Conservation (phyloP, 371 early-diverging fungal genomes). For the Fennellomyces sp. region DNA sequence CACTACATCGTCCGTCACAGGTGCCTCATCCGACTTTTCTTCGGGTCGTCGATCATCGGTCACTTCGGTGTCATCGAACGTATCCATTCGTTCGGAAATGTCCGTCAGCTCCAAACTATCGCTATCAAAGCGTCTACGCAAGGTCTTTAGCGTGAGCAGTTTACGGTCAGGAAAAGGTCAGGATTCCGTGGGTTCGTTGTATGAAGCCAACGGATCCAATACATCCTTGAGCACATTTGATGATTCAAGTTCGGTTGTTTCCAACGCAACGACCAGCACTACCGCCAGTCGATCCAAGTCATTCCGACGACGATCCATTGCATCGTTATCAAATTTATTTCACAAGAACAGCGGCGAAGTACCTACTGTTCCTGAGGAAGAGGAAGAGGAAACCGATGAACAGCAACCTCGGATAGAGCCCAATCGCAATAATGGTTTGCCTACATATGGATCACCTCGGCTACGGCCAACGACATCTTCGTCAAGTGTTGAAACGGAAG, state of each 20-base stretch:
- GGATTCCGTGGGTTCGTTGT: neutral
- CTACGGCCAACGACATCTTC: constrained; percentile 27
- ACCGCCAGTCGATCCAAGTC: neutral
- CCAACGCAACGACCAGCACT: constrained; percentile 8
- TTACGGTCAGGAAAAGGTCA: constrained; percentile 10
- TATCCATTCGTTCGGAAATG: constrained; percentile 21
- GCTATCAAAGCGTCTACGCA: constrained; percentile 37
- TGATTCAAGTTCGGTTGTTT: constrained; percentile 2
- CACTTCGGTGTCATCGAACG: constrained; percentile 29
- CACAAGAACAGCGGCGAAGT: constrained; percentile 20
- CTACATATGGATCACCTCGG: constrained; percentile 3
- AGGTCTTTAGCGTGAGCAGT: constrained; percentile 47
- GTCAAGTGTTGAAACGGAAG: constrained; percentile 21
- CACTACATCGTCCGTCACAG: constrained; percentile 7
- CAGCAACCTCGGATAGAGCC: too few species aligned
- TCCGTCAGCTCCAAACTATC: constrained; percentile 34
- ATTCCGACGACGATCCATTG: constrained; percentile 39
- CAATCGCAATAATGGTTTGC: constrained; percentile 2
- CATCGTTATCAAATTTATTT: constrained; percentile 37
- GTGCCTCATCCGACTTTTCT: constrained; percentile 6
- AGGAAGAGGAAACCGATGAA: constrained; percentile 10
- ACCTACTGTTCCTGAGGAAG: constrained; percentile 18
- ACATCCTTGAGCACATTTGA: constrained; percentile 7
- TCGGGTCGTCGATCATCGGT: constrained; percentile 31
- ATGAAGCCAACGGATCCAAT: constrained; percentile 2